Evolutionary conservation across 2,329 filamentous ascomycete species (phyloP), one percentile per base, ranked within the genome.

Genomic region (Cladophialophora yegresii): DNA sequence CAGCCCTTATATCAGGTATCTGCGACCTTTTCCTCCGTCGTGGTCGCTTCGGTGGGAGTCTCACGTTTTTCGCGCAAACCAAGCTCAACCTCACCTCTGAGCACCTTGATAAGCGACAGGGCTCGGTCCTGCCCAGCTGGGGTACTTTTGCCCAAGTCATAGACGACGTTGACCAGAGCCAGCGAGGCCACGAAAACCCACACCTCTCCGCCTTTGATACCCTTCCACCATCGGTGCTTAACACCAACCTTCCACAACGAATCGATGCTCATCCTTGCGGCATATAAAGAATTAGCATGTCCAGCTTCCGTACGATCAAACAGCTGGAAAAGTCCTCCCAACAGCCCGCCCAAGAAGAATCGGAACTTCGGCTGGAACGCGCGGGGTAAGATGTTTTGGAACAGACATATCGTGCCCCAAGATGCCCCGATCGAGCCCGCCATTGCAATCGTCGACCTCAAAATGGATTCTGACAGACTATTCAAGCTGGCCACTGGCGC

Each of bases 241-340:
- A 90, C 86, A n/a, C 93, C 92, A 0, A 96, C 91, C 80, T 96
- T 96, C 91, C 92, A 98, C 53, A 92, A 77, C 43, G 87, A 91
- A 75, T 96, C 90, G 32, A 96, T 81, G 65, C 89, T 92, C n/a
- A 88, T 80, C 1, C 93, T 84, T 32, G 90, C 86, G 68, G 86
- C 88, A 76, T 95, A 95, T 66, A 97, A 72, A 76, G 96, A 96
- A 61, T 91, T 84, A 1, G 83, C 82, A 16, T 90, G 76, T 33
- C 75, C 76, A 10, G 73, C 71, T 16, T 54, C 22, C 5, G 66
- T 69, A 51, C 88, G 82, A 73, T 92, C 89, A 1, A 96, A 78
- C 75, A 90, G 90, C 0, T 90, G 91, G 87, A 93, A 97, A 28
- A 95, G 77, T 0, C 95, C 95, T 0, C 90, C 92, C 1, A 96